A percentile compares a stretch with the other conserved stretches of the same genome.
Conservation (phyloP, 2,329 filamentous ascomycete genomes). For the Fusarium denticulatum region DNA sequence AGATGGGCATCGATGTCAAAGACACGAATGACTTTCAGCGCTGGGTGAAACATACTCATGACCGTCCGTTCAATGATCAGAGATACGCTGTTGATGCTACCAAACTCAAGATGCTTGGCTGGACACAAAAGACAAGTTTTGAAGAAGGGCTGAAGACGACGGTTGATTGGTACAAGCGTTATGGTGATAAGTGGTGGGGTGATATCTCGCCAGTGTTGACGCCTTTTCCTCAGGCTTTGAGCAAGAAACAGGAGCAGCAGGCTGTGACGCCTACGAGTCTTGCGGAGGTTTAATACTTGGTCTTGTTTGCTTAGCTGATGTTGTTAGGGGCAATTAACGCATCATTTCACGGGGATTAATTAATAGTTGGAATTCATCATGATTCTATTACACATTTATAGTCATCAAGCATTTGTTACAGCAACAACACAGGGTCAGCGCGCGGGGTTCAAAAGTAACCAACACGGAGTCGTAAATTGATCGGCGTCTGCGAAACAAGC, state of each 20-base stretch:
- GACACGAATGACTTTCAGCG: neutral
- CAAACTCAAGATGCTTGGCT: neutral
- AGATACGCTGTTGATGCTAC: neutral
- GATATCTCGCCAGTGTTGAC: neutral
- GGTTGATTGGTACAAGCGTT: neutral
- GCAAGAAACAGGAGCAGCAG: neutral
- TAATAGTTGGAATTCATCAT: accelerated
- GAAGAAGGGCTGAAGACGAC: neutral
- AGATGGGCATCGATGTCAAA: neutral
- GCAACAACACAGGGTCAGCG: neutral
- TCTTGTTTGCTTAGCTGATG: neutral
- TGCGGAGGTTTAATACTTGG: neutral
- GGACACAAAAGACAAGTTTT: neutral
- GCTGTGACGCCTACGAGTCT: neutral
- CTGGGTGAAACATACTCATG: neutral
- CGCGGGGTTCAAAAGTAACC: neutral
- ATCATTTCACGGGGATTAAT: neutral
- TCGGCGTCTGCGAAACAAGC: no score
- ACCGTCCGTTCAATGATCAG: neutral
- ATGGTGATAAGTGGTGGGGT: neutral
- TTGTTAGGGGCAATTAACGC: no score
- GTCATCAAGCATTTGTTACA: neutral
- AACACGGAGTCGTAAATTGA: neutral
- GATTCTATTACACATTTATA: accelerated
- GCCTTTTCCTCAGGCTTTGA: neutral